These are phyloP conservation scores for Funneliformis geosporum DNA, from an alignment of 192 early-diverging fungal species.

Conservation along the genomic window DNA sequence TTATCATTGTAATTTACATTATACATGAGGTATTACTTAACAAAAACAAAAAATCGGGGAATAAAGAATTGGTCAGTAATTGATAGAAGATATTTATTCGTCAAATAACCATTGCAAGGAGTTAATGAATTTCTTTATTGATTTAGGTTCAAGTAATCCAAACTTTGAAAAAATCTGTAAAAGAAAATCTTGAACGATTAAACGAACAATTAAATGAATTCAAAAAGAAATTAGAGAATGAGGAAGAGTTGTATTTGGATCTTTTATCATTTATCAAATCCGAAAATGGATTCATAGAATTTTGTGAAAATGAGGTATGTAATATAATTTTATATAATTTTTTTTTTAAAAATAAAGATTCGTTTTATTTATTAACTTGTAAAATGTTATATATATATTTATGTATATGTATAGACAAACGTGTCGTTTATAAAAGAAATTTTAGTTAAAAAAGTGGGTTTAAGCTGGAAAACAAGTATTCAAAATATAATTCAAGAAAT, in stretches of 20 bases:
- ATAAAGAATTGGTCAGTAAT: conserved; percentile 20
- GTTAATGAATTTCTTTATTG: background rate
- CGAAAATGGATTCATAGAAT: background rate
- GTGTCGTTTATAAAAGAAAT: background rate
- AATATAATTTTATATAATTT: background rate
- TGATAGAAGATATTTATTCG: background rate
- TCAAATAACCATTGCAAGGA: background rate
- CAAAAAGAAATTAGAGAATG: background rate
- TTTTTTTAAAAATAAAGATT: background rate
- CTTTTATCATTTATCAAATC: background rate
- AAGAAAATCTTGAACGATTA: background rate
- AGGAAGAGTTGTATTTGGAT: background rate
- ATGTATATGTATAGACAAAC: no score
- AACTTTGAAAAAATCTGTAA: background rate
- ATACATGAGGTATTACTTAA: background rate
- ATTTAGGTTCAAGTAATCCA: background rate
- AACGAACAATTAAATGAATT: background rate
- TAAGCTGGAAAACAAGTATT: background rate
- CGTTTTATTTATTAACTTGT: no score
- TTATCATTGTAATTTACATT: background rate
- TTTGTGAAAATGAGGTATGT: background rate
- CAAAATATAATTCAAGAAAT: background rate
- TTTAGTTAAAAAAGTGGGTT: background rate
- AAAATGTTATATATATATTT: no score
- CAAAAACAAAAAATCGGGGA: conserved; percentile 17